Evolutionary conservation across 331 rosid genomes (phyloP).

Genomic region (Rhamnella rubrinervis): DNA sequence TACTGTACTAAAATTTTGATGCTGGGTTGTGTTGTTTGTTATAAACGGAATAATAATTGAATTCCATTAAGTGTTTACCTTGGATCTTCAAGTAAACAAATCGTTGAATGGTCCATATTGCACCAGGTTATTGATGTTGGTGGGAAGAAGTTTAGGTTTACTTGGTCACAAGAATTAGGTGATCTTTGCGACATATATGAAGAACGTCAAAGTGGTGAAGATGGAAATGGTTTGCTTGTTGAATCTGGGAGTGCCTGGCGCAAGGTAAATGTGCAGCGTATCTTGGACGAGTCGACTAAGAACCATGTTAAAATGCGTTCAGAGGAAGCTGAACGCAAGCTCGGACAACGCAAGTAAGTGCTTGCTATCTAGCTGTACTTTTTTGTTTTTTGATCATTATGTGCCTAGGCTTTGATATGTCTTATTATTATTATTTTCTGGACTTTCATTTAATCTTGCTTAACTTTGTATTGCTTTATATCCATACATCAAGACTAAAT

Average conservation of each 20-base stretch:
- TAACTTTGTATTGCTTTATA: not conserved
- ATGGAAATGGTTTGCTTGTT: conserved; percentile 74
- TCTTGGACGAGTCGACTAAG: conserved; percentile 78
- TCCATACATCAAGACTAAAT: no score
- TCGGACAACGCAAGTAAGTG: conserved; percentile 76
- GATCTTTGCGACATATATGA: conserved; percentile 89
- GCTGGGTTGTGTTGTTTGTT: not conserved
- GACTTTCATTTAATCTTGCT: not conserved
- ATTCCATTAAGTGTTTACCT: not conserved
- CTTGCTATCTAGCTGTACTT: not conserved
- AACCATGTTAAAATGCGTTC: conserved; percentile 83
- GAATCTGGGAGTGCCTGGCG: conserved; percentile 98
- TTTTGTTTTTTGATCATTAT: conserved; percentile 13
- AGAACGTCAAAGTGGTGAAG: conserved; percentile 76
- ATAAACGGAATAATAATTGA: not conserved
- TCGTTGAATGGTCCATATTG: conserved; percentile 23
- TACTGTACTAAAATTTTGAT: not conserved
- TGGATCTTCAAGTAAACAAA: not conserved
- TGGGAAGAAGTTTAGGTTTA: conserved; percentile 85
- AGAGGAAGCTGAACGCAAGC: conserved; percentile 81
- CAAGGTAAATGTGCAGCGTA: conserved; percentile 84
- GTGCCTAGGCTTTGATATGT: not conserved
- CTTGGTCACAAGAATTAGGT: conserved; percentile 79
- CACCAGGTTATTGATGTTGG: conserved; percentile 88
- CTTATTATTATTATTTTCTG: not conserved